A percentile compares a stretch with the other conserved stretches of the same genome.
Evolutionary conservation across 2,329 filamentous ascomycete genomes (phyloP).

Genomic region (Xylariales sp.): DNA sequence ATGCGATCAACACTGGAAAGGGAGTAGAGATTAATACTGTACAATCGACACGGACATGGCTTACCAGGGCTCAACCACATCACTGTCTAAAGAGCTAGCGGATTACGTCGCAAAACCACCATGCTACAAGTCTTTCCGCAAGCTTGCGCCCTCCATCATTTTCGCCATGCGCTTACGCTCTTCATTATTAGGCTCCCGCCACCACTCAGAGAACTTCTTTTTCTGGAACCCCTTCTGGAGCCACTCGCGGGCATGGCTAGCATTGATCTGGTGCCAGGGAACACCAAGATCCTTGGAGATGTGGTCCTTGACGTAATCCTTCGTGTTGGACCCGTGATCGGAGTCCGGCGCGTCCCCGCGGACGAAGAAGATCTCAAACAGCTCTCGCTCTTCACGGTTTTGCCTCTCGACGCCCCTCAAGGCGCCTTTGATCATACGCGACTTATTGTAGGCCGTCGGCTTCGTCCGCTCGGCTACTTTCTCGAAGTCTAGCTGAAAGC

Average conservation of each 20-base stretch:
- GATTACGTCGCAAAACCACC: slow-evolving; percentile 3
- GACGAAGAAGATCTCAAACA: slow-evolving; percentile 36
- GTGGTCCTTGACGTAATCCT: slow-evolving; percentile 38
- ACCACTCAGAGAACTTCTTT: slow-evolving; percentile 40
- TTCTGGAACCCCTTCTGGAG: slow-evolving; percentile 41
- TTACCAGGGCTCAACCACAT: too few relatives aligned
- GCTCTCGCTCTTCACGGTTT: slow-evolving; percentile 18
- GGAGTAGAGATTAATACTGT: too few relatives aligned
- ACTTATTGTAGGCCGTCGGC: slow-evolving; percentile 30
- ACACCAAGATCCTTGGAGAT: slow-evolving; percentile 45
- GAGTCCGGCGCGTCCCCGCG: not conserved
- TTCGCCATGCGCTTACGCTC: slow-evolving; percentile 35
- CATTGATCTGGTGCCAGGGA: slow-evolving; percentile 41
- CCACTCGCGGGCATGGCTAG: slow-evolving; percentile 37
- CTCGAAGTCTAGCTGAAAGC: slow-evolving; percentile 39
- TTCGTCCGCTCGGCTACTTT: slow-evolving; percentile 35
- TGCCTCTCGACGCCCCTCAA: slow-evolving; percentile 11
- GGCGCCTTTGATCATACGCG: slow-evolving; percentile 18
- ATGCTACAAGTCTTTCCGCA: slow-evolving; percentile 37
- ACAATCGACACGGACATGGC: too few relatives aligned
- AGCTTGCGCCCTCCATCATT: slow-evolving; percentile 26
- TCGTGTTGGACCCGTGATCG: not conserved
- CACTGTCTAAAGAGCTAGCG: not conserved
- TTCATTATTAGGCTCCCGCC: slow-evolving; percentile 37
- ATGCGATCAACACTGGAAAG: too few relatives aligned